Conservation (phyloP, 257 asterid species). For the Solanum pimpinellifolium region DNA sequence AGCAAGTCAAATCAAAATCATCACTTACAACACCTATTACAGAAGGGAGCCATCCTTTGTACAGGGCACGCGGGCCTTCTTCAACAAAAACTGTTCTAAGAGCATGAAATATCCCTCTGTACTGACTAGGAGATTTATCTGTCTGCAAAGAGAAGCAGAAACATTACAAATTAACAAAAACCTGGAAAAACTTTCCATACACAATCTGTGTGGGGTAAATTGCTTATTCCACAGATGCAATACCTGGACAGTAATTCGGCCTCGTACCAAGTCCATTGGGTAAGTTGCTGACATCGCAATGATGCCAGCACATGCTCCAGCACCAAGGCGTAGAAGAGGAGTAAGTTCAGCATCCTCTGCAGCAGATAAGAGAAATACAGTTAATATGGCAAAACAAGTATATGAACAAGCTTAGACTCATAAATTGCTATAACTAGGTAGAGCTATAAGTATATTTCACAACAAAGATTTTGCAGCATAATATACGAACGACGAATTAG, state of each 20-base stretch:
- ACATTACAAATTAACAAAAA: neutral
- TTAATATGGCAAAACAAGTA: neutral
- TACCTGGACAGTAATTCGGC: slow-evolving; percentile 96
- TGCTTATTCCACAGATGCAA: neutral
- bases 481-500: neutral
- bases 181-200: neutral
- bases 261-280: slow-evolving; percentile 99
- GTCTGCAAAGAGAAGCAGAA: slow-evolving; percentile 47
- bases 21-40: slow-evolving; percentile 96
- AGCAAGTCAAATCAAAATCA: neutral
- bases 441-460: neutral
- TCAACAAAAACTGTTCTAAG: slow-evolving; percentile 88
- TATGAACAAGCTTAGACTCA: neutral
- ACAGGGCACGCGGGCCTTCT: slow-evolving; percentile 93
- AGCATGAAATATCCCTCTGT: slow-evolving; percentile 93
- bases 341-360: slow-evolving; percentile 85
- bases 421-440: neutral
- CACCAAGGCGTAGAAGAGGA: slow-evolving; percentile 87
- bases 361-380: neutral
- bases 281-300: slow-evolving; percentile 99
- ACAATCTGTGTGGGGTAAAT: neutral
- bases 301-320: slow-evolving; percentile 99
- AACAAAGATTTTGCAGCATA: neutral
- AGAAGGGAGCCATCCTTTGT: slow-evolving; percentile 99
- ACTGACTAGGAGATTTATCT: slow-evolving; percentile 74